Conservation (phyloP, 495 filamentous ascomycete genomes). For the Neurospora sp. region DNA sequence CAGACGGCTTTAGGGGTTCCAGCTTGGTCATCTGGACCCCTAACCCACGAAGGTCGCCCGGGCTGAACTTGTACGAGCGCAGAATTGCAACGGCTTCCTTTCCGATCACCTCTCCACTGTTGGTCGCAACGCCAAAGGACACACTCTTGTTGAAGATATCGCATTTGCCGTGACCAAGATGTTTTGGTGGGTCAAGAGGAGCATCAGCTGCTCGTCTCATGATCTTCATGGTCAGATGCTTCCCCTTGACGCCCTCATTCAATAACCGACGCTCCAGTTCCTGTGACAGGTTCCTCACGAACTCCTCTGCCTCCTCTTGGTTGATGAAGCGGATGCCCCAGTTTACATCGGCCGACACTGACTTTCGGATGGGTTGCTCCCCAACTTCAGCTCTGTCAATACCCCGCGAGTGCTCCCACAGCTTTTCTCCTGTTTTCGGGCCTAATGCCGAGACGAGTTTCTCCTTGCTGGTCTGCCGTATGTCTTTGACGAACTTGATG, state of each 20-base stretch:
- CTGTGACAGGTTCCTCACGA: conserved; percentile 68
- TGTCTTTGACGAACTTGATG: conserved; percentile 69
- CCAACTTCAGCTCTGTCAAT: conserved; percentile 84
- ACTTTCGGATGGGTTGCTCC: conserved; percentile 68
- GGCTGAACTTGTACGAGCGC: conserved; percentile 69
- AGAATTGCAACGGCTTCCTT: conserved; percentile 79
- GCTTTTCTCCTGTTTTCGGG: conserved; percentile 83
- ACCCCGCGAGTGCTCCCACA: conserved; percentile 84
- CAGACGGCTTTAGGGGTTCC: conserved; percentile 54
- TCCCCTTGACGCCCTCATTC: conserved; percentile 76
- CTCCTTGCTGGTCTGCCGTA: conserved; percentile 65
- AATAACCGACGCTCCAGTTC: conserved; percentile 72
- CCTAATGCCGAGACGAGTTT: conserved; percentile 62
- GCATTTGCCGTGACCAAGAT: conserved; percentile 91
- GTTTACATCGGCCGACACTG: conserved; percentile 91
- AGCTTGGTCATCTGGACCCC: conserved; percentile 89
- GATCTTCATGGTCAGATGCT: conserved; percentile 82
- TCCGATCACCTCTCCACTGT: conserved; percentile 54
- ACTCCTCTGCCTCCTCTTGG: conserved; percentile 83
- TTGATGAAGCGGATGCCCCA: conserved; percentile 95
- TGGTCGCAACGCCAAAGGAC: conserved; percentile 71
- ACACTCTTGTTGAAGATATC: conserved; percentile 85
- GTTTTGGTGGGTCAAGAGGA: conserved; percentile 84
- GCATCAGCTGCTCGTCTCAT: conserved; percentile 81
- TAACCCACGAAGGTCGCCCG: conserved; percentile 81